phyloP scores from a whole-genome alignment of 768 basidiomycete species.

The Neoboletus magnificus region DNA sequence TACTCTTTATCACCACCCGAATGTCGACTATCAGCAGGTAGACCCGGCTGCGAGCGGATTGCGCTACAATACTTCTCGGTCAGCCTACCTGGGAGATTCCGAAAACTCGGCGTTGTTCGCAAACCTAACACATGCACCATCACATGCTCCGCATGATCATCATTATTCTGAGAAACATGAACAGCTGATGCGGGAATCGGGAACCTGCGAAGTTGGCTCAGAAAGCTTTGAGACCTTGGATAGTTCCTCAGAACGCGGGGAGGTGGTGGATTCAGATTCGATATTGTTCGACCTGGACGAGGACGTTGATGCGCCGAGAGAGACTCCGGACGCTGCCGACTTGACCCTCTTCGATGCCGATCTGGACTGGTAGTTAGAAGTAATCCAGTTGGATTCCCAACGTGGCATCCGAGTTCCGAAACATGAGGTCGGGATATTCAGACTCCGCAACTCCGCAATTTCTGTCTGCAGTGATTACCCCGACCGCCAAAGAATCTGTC shows the following conservation, averaged over 20 bases:
- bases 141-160: conserved; percentile 13
- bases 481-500: conserved; percentile 13
- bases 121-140: conserved; percentile 1
- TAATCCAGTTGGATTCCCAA: conserved; percentile 17
- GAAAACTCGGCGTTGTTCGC: conserved; percentile 3
- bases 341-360: not conserved
- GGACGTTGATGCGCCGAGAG: not conserved
- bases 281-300: conserved; percentile 17
- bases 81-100: conserved; percentile 18
- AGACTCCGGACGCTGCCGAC: conserved; percentile 2
- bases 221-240: conserved; percentile 14
- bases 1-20: conserved; percentile 19
- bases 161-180: conserved; percentile 7
- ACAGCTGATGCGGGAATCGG: conserved; percentile 12
- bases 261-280: conserved; percentile 12
- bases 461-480: conserved; percentile 18
- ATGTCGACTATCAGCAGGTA: conserved; percentile 2
- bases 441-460: conserved; percentile 29
- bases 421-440: conserved; percentile 27
- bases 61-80: conserved; percentile 12
- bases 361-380: not conserved
- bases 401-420: conserved; percentile 27
- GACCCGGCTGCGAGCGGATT: conserved; percentile 13
- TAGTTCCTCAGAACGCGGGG: conserved; percentile 2
- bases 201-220: conserved; percentile 1